A percentile compares a stretch with the other conserved stretches of the same genome.
Conservation (phyloP, 495 filamentous ascomycete species). For the Aspergillus saccharolyticus region DNA sequence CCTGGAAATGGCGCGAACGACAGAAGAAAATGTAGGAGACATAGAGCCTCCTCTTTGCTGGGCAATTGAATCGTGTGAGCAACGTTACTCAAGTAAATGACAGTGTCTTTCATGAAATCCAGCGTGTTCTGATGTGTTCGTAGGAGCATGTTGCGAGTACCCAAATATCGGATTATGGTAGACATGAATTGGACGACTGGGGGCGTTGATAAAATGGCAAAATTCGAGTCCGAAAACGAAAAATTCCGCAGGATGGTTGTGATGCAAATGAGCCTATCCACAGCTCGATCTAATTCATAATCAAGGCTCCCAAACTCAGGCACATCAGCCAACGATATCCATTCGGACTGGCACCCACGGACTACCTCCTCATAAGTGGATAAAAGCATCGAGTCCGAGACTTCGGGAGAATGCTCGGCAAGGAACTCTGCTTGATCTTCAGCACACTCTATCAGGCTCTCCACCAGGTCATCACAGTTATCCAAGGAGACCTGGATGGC, state of each 20-base stretch:
- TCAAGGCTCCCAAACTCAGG: conserved; percentile 69
- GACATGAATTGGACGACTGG: conserved; percentile 75
- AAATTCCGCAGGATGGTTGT: conserved; percentile 91
- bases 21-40: conserved; percentile 81
- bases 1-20: conserved; percentile 78
- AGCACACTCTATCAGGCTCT: conserved; percentile 83
- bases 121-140: conserved; percentile 74
- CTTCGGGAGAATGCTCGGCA: conserved; percentile 71
- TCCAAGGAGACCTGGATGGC: conserved; percentile 58
- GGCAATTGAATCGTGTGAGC: conserved; percentile 75
- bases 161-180: conserved; percentile 75
- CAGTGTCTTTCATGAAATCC: conserved; percentile 95
- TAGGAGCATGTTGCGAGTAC: conserved; percentile 82
- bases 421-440: conserved; percentile 80
- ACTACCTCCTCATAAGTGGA: conserved; percentile 83
- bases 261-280: conserved; percentile 82
- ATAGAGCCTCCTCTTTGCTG: conserved; percentile 80
- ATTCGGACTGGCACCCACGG: conserved; percentile 68
- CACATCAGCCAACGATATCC: conserved; percentile 61
- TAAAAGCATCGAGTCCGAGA: conserved; percentile 76
- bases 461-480: conserved; percentile 81
- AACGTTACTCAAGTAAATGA: conserved; percentile 83
- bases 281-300: conserved; percentile 80
- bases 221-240: conserved; percentile 77
- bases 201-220: conserved; percentile 63